A percentile compares a stretch with the other conserved stretches of the same genome.
Evolutionary conservation across 2,329 filamentous ascomycete species (phyloP).

Genomic region (Alternaria rosae): DNA sequence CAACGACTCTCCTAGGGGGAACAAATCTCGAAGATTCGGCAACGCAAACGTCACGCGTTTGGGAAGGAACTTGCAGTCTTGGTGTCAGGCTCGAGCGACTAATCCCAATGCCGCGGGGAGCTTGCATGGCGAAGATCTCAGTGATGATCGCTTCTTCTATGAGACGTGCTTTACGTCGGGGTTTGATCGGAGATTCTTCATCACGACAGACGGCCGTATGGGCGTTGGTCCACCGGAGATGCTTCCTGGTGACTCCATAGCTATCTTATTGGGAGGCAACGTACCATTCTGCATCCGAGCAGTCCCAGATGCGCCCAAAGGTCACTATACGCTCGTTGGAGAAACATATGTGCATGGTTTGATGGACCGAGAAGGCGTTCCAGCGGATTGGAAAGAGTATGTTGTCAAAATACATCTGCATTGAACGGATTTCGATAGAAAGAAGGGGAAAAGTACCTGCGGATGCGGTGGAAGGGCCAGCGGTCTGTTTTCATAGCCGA

Average conservation of each 20-base stretch:
- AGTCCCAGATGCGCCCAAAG: background rate
- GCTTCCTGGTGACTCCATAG: slow-evolving; percentile 18
- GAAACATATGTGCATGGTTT: slow-evolving; percentile 25
- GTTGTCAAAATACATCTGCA: background rate
- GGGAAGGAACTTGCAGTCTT: background rate
- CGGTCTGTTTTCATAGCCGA: too few relatives aligned
- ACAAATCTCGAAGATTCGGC: background rate
- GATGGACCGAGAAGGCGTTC: slow-evolving; percentile 27
- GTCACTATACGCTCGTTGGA: slow-evolving; percentile 12
- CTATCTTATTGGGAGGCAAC: slow-evolving; percentile 23
- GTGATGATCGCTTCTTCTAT: background rate
- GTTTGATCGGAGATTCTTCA: slow-evolving; percentile 18
- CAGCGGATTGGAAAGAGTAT: background rate
- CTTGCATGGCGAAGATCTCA: background rate
- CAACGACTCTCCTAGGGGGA: background rate
- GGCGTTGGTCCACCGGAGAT: slow-evolving; percentile 22
- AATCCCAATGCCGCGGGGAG: background rate
- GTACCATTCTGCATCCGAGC: slow-evolving; percentile 24
- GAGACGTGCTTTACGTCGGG: slow-evolving; percentile 5
- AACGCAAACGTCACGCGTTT: background rate
- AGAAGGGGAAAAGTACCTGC: too few relatives aligned
- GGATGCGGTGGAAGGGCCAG: too few relatives aligned
- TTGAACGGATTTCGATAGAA: background rate
- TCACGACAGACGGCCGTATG: slow-evolving; percentile 26
- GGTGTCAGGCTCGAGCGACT: background rate